Evolutionary conservation across 2,329 filamentous ascomycete genomes (phyloP).

Genomic region (Aspergillus hiratsukae): DNA sequence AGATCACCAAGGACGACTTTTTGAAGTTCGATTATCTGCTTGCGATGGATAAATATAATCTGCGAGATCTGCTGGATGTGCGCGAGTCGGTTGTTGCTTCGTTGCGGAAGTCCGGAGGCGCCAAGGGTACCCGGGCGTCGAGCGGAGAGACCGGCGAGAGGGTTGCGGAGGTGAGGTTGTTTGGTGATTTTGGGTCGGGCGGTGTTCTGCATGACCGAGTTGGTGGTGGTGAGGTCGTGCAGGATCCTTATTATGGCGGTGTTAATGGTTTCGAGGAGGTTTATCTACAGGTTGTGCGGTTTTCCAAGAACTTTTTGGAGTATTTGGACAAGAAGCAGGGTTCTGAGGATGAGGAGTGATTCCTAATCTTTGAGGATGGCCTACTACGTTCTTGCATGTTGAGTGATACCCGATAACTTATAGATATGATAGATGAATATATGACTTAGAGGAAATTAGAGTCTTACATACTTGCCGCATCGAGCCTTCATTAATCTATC

Average conservation of each 20-base stretch:
- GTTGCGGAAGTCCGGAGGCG: conserved; percentile 42
- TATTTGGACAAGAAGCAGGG: conserved; percentile 43
- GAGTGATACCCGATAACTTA: conserved; percentile 19
- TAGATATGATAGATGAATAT: conserved; percentile 5
- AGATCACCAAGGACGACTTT: conserved; percentile 70
- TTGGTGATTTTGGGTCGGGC: conserved; percentile 71
- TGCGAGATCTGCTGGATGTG: conserved; percentile 63
- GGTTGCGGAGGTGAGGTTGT: conserved; percentile 64
- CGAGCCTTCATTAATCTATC: not conserved
- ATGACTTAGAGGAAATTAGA: not conserved
- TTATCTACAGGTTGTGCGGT: conserved; percentile 77
- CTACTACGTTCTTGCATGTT: not conserved
- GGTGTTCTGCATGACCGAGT: conserved; percentile 36
- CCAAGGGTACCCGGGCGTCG: conserved; percentile 31
- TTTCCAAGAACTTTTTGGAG: conserved; percentile 71
- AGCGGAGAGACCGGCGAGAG: conserved; percentile 29
- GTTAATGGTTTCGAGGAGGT: conserved; percentile 74
- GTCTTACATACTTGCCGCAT: not conserved
- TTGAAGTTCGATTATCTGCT: conserved; percentile 86
- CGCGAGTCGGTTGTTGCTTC: conserved; percentile 47
- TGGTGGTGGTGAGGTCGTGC: conserved; percentile 62
- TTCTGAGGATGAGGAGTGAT: conserved; percentile 4
- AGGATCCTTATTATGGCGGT: conserved; percentile 92
- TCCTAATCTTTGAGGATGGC: not conserved
- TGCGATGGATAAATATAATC: conserved; percentile 85